Conservation (phyloP, 2,329 filamentous ascomycete genomes). For the Gremmenia infestans region DNA sequence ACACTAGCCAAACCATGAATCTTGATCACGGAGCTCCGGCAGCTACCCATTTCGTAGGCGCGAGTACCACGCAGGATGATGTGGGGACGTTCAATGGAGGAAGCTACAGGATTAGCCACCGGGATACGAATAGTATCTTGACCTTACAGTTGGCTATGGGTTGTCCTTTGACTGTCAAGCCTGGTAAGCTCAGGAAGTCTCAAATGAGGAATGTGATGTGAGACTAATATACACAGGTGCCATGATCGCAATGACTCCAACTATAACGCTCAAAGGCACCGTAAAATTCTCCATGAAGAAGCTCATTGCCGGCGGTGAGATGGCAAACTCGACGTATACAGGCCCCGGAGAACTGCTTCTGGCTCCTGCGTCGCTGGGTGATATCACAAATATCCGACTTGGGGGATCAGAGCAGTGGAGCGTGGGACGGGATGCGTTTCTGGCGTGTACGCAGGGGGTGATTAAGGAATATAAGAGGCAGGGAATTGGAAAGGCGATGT, state of each 20-base stretch:
- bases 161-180: slow-evolving; percentile 75
- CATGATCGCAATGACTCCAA: slow-evolving; percentile 94
- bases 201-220: background rate
- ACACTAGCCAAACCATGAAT: slow-evolving; percentile 26
- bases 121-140: slow-evolving; percentile 83
- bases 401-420: slow-evolving; percentile 71
- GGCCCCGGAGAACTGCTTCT: slow-evolving; percentile 88
- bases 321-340: slow-evolving; percentile 74
- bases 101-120: slow-evolving; percentile 86
- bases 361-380: slow-evolving; percentile 74
- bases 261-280: slow-evolving; percentile 75
- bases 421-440: slow-evolving; percentile 79
- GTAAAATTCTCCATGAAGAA: slow-evolving; percentile 90
- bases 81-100: slow-evolving; percentile 97
- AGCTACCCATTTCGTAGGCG: slow-evolving; percentile 57
- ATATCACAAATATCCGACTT: slow-evolving; percentile 76
- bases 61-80: slow-evolving; percentile 65
- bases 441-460: slow-evolving; percentile 83
- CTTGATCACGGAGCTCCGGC: slow-evolving; percentile 37
- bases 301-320: slow-evolving; percentile 74
- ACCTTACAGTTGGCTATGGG: slow-evolving; percentile 87
- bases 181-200: slow-evolving; percentile 44
- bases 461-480: slow-evolving; percentile 85
- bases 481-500: slow-evolving; percentile 82
- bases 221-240: slow-evolving; percentile 46